Evolutionary conservation across 1,284 basidiomycete genomes (phyloP).

Genomic region (Exobasidium rhododendri): DNA sequence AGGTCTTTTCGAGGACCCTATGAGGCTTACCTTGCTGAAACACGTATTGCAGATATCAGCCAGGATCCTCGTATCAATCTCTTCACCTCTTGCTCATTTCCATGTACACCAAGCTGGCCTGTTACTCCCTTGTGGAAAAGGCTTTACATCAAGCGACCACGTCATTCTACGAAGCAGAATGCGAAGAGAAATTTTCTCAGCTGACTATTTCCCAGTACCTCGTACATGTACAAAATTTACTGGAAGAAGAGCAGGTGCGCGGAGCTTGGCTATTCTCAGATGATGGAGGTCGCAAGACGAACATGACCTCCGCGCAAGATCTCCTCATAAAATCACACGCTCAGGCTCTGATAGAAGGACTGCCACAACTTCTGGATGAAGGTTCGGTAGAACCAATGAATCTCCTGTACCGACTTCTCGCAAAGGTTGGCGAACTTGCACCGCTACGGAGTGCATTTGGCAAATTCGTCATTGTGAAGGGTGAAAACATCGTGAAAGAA

Average conservation of each 20-base stretch:
- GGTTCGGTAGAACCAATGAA: constrained; percentile 19
- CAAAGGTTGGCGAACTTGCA: constrained; percentile 25
- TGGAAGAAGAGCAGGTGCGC: constrained; percentile 29
- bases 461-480: constrained; percentile 31
- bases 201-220: constrained; percentile 27
- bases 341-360: constrained; percentile 23
- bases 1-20: too few relatives aligned
- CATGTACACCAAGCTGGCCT: constrained; percentile 33
- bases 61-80: constrained; percentile 18
- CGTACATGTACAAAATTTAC: constrained; percentile 24
- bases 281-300: constrained; percentile 18
- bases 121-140: constrained; percentile 26
- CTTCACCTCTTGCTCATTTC: constrained; percentile 28
- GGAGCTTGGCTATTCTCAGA: constrained; percentile 29
- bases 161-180: constrained; percentile 31
- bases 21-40: too few relatives aligned
- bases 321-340: constrained; percentile 31
- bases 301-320: constrained; percentile 22
- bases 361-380: constrained; percentile 31
- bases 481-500: constrained; percentile 38
- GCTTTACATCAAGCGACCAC: constrained; percentile 24
- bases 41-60: constrained; percentile 2
- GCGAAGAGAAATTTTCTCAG: constrained; percentile 15
- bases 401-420: constrained; percentile 27
- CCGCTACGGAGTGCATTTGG: constrained; percentile 31